Evolutionary conservation across 179 eudicot species (phyloP), one percentile per base, ranked within the genome.

Genomic region (Carnegiea gigantea): DNA sequence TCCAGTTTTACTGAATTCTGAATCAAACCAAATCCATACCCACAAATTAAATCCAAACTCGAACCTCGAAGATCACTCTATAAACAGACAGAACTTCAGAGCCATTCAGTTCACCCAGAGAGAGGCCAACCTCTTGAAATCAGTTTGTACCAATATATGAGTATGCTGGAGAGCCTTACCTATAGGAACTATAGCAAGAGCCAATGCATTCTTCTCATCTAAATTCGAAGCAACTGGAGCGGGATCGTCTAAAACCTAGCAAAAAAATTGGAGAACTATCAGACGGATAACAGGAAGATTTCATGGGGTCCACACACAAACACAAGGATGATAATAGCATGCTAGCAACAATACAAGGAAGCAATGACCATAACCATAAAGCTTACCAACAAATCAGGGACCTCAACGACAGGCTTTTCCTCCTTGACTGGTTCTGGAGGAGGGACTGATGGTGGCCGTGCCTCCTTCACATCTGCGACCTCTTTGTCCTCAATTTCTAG

Each of bases 381-480:
- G 74, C 70, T 88, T 91, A 96, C 98, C 98, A 96, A 84, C 68
- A 96, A 80, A 92, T 96, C 99, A 26, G 96, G 96, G 74, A 93
- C 86, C 86, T 91, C 90, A 60, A 85, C 84, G 85, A 86, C 88
- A 30, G 90, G 88, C 84, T 92, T 90, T 85, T 90, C 95, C 75
- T 87, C 91, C 83, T 91, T 91, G 60, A 88, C 91, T 44, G 92
- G 91, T 84, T 90, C 92, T 24, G 92, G 86, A 79, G 86, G 88
- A 84, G 96, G 92, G 53, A 95, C 93, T 49, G 98, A 91, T 53
- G 92, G 88, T 28, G 89, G 85, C 14, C n/a, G 82, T 75, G 86
- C 90, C 86, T 89, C 94, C 82, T 88, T 85, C 68, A 85, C 91
- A 86, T 90, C 96, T 24, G 88, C 73, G 49, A 64, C 84, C 82